A percentile compares a stretch with the other conserved stretches of the same genome.
Conservation (phyloP, 2,329 filamentous ascomycete species). For the Pseudopyrenochaeta lycopersici region DNA sequence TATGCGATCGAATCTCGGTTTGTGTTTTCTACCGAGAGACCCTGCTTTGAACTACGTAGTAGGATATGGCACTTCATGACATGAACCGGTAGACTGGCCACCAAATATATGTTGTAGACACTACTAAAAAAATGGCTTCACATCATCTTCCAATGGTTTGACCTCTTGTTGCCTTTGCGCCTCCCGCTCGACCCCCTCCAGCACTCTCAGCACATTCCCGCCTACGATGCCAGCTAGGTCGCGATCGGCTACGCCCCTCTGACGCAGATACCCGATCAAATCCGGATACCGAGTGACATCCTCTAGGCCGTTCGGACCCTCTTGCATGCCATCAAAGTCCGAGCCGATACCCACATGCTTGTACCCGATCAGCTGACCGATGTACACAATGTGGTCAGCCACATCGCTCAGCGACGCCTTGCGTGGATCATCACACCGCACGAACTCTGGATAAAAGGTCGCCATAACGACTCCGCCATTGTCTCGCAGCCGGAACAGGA, state of each 20-base stretch:
- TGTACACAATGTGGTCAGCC: conserved; percentile 79
- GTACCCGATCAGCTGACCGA: conserved; percentile 82
- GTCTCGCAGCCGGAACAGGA: conserved; percentile 76
- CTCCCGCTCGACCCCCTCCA: conserved; percentile 10
- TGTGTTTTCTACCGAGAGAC: no score
- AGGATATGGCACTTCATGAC: no score
- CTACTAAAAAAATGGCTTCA: no score
- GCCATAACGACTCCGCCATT: conserved; percentile 84
- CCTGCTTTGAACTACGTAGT: no score
- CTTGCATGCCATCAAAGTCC: conserved; percentile 72
- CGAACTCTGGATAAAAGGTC: conserved; percentile 82
- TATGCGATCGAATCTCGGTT: no score
- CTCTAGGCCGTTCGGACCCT: conserved; percentile 4
- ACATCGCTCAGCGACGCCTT: conserved; percentile 79
- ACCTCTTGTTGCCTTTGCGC: no score
- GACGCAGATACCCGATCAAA: not conserved
- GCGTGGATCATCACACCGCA: conserved; percentile 3
- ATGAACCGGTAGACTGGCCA: no score
- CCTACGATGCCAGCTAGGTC: conserved; percentile 6
- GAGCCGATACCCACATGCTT: conserved; percentile 87
- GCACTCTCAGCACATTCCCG: conserved; percentile 13
- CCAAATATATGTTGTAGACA: no score
- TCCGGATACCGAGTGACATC: conserved; percentile 14
- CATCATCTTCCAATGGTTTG: no score
- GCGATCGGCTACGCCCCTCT: conserved; percentile 7